Base-by-base conservation (phyloP, 441 rosid species). In the Populus hybrid region DNA sequence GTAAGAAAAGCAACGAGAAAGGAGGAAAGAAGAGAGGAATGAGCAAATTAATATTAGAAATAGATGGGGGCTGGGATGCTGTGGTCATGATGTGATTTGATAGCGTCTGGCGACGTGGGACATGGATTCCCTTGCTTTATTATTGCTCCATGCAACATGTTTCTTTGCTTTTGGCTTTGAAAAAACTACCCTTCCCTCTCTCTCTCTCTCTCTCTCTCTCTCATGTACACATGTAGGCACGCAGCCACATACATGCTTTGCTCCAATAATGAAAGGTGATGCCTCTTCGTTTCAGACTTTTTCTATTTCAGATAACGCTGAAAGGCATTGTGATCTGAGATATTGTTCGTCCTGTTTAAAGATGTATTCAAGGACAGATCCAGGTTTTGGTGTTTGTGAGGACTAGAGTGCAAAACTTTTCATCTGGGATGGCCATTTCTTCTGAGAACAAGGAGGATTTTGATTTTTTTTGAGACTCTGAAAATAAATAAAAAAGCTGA, bases 51-150 rank as follows among this genome's bases (percentile, higher is more conserved):
- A 40, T 0, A 8, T 5, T 2, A 7, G 57, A 28, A 38, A 30
- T 40, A 40, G 30, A 64, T 8, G 42, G 20, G 79, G n/a, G 10
- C 10, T 35, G 77, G 30, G 36, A 50, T 34, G 36, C 36, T 34
- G 36, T 36, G 12, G 77, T n/a, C 76, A 84, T 82, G 80, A 82
- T 79, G 10, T 30, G 82, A 84, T 66, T 81, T 63, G 78, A 81
- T 86, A 57, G 80, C 63, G 16, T 8, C 76, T 68, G 77, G 20
- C 38, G 78, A 34, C 21, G 72, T 74, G 73, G 85, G 79, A 35
- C 78, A 66, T 1, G 50, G 26, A 16, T 9, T 32, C 46, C 21
- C 76, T 78, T 72, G 69, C 82, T 70, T 79, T 71, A 42, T 64
- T 73, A 14, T 6, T 74, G 73, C 77, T 76, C 65, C 34, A 26